Evolutionary conservation across 108 stramenopile species (phyloP).

Genomic region (Cyclotella choctawhatcheeana): DNA sequence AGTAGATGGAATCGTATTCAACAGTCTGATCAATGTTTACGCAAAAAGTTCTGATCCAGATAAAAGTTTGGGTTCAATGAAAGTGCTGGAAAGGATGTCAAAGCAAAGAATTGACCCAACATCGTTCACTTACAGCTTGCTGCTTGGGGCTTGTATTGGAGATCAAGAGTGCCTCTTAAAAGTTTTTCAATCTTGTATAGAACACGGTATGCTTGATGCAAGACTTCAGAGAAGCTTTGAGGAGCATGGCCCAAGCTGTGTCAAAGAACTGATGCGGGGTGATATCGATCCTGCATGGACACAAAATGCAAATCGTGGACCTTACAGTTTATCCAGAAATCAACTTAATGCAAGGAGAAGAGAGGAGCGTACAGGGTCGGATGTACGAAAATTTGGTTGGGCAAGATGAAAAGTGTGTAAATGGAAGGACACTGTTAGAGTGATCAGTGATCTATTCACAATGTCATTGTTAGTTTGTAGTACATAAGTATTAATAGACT

Average conservation of each 20-base stretch:
- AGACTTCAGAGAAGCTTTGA: constrained; percentile 8
- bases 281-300: neutral
- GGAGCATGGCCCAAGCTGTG: constrained; percentile 5
- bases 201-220: constrained; percentile 1
- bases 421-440: too few species aligned
- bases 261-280: neutral
- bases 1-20: constrained; percentile 2
- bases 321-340: neutral
- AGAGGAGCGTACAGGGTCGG: neutral
- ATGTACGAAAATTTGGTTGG: constrained; percentile 14
- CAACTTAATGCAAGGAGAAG: constrained; percentile 5
- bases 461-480: too few species aligned
- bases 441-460: too few species aligned
- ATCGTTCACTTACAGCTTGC: constrained; percentile 1
- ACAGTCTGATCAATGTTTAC: constrained; percentile 20
- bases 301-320: constrained; percentile 16
- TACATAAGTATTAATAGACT: too few species aligned
- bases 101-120: constrained; percentile 12
- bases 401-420: constrained; percentile 1
- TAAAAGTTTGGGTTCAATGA: neutral
- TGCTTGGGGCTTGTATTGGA: constrained; percentile 2
- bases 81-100: constrained; percentile 7
- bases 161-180: constrained; percentile 9
- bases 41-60: constrained; percentile 13
- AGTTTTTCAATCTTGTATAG: constrained; percentile 2